Evolutionary conservation across 805 yeast species (phyloP).

Genomic region (Lipomyces lipofer): DNA sequence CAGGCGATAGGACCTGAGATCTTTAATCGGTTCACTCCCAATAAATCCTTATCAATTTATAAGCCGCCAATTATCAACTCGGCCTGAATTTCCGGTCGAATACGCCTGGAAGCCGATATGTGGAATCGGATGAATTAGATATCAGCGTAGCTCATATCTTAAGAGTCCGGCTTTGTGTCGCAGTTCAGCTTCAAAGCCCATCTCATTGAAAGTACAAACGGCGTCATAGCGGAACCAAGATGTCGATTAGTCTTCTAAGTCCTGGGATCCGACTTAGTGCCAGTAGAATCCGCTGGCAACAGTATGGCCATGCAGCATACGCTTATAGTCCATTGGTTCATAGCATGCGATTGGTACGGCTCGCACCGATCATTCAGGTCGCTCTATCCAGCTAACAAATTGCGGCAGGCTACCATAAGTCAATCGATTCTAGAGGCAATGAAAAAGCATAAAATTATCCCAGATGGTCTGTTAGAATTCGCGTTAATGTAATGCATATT

Average conservation of each 20-base stretch:
- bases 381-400: too few species aligned
- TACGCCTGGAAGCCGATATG: too few species aligned
- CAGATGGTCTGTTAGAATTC: constrained; percentile 44
- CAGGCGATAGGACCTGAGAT: too few species aligned
- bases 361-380: neutral
- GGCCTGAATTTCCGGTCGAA: too few species aligned
- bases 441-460: constrained; percentile 45
- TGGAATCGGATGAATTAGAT: too few species aligned
- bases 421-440: constrained; percentile 42
- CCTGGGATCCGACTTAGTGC: neutral
- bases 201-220: constrained; percentile 18
- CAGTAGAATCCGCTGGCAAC: neutral
- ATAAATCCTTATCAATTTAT: too few species aligned
- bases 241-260: neutral
- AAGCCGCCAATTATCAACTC: too few species aligned
- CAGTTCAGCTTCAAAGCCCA: too few species aligned
- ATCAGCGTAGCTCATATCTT: too few species aligned
- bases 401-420: constrained; percentile 27
- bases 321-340: constrained; percentile 11
- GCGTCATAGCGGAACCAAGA: neutral
- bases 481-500: neutral
- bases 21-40: too few species aligned
- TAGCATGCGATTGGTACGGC: constrained; percentile 15
- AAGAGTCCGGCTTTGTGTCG: too few species aligned
- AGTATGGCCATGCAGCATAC: too few species aligned